These are phyloP conservation scores for Aspergillus haitiensis DNA, from an alignment of 495 filamentous ascomycete genomes.

Conservation along the genomic window DNA sequence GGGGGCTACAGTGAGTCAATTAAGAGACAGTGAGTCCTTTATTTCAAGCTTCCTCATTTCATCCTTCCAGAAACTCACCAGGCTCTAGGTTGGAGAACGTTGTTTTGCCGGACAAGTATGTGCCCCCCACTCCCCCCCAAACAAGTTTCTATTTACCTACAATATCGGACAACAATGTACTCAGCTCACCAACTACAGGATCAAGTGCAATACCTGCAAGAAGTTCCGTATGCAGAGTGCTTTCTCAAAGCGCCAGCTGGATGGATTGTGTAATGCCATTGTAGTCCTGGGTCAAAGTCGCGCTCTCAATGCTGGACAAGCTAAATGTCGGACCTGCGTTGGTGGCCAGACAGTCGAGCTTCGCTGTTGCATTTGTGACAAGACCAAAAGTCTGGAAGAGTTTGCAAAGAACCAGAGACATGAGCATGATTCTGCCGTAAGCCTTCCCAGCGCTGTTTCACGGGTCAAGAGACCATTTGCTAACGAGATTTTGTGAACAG, in stretches of 20 bases:
- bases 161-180: neutral
- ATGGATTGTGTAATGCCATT: slow-evolving; percentile 36
- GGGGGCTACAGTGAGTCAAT: slow-evolving; percentile 32
- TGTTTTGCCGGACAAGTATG: slow-evolving; percentile 33
- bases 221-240: slow-evolving; percentile 36
- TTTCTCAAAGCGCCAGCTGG: slow-evolving; percentile 51
- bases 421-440: slow-evolving; percentile 49
- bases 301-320: slow-evolving; percentile 14
- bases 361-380: slow-evolving; percentile 47
- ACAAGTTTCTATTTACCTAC: neutral
- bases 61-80: neutral
- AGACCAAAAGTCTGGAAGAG: slow-evolving; percentile 44
- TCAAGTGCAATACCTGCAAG: slow-evolving; percentile 51
- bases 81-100: slow-evolving; percentile 27
- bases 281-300: slow-evolving; percentile 11
- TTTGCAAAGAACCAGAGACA: slow-evolving; percentile 61
- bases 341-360: slow-evolving; percentile 34
- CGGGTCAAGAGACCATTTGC: neutral
- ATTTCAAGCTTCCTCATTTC: neutral
- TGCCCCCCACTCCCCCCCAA: neutral
- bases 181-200: slow-evolving; percentile 30
- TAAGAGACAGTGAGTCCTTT: slow-evolving; percentile 28
- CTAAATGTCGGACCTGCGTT: slow-evolving; percentile 30
- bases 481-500: slow-evolving; percentile 31
- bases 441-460: slow-evolving; percentile 15